Conservation (phyloP, 129 eudicot species). For the Pseudognaphalium luteoalbum region DNA sequence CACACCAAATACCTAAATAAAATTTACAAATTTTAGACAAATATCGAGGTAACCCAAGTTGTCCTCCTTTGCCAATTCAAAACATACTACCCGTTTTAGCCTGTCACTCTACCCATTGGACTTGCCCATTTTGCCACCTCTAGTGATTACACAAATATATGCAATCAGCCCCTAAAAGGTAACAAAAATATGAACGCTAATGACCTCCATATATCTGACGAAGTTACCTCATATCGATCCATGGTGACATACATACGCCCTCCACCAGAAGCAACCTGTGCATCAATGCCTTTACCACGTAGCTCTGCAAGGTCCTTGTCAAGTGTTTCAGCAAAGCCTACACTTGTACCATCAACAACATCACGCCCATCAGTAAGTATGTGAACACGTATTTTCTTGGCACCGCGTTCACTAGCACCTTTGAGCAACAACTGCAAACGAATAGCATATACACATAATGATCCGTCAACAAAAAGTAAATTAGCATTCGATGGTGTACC, state of each 20-base stretch:
- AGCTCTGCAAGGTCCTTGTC: slow-evolving; percentile 70
- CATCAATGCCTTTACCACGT: slow-evolving; percentile 81
- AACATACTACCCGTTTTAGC: too few relatives aligned
- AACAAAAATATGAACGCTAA: too few relatives aligned
- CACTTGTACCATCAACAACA: slow-evolving; percentile 92
- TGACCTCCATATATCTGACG: background rate
- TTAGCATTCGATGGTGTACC: background rate
- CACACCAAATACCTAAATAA: too few relatives aligned
- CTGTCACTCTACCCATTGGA: too few relatives aligned
- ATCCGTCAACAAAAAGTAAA: background rate
- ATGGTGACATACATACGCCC: slow-evolving; percentile 96
- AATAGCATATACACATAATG: background rate
- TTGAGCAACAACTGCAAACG: slow-evolving; percentile 74
- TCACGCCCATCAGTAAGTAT: slow-evolving; percentile 94
- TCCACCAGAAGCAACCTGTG: slow-evolving; percentile 90
- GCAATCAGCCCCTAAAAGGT: background rate
- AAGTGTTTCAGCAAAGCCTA: slow-evolving; percentile 81
- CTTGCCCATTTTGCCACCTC: too few relatives aligned
- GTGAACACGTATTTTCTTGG: slow-evolving; percentile 87
- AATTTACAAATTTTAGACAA: too few relatives aligned
- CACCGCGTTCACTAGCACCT: slow-evolving; percentile 93
- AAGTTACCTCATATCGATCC: slow-evolving; percentile 94
- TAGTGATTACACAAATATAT: too few relatives aligned
- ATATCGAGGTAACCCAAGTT: too few relatives aligned
- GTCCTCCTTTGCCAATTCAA: too few relatives aligned